Percentiles rank a stretch among this genome's conserved stretches.
These are phyloP conservation scores for Linderina pennispora DNA, from an alignment of 192 early-diverging fungal genomes.

Conservation along the genomic window DNA sequence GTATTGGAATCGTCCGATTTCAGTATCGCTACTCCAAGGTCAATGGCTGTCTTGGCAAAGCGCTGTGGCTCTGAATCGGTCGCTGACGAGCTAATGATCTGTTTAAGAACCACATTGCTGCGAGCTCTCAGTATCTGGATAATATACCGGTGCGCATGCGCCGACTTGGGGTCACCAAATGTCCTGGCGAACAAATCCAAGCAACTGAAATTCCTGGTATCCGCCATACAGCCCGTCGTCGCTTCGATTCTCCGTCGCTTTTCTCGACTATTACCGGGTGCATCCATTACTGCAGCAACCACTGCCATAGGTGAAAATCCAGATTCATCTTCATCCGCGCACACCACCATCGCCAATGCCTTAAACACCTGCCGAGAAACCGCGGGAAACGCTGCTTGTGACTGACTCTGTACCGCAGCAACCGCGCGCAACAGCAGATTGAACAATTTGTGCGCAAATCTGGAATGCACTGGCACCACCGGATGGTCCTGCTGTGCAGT, in stretches of 20 bases:
- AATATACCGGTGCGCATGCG: constrained; percentile 1
- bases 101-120: constrained; percentile 2
- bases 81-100: too few relatives aligned
- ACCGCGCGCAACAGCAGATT: background rate
- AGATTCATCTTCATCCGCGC: background rate
- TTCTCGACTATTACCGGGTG: background rate
- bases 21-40: background rate
- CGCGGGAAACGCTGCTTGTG: background rate
- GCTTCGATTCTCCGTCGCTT: background rate
- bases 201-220: background rate
- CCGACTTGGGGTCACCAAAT: background rate
- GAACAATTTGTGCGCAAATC: background rate
- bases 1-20: constrained; percentile 1
- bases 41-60: constrained; percentile 6
- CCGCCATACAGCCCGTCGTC: too few relatives aligned
- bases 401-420: background rate
- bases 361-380: background rate
- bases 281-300: background rate
- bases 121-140: constrained; percentile 17
- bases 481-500: too few relatives aligned
- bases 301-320: background rate
- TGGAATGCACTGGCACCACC: background rate
- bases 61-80: too few relatives aligned
- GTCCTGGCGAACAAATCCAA: constrained; percentile 7
- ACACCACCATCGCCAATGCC: background rate